Evolutionary conservation across 164 flowering plant genomes (phyloP), one percentile per base, ranked within the genome.

Genomic region (Cinnamomum chago): DNA sequence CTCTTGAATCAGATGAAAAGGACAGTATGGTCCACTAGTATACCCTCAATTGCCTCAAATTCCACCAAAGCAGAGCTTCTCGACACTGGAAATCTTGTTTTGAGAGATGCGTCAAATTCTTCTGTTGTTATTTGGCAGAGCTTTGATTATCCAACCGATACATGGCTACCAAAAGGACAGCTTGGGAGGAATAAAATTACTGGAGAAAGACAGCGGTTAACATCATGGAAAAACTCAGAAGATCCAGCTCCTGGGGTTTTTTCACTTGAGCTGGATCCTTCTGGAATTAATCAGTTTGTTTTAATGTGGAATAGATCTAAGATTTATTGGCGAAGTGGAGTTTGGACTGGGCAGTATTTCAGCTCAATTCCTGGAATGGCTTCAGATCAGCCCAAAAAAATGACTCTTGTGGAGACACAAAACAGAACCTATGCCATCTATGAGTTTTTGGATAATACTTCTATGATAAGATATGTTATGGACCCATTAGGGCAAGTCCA

Each of bases 11-110:
- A 65, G 50, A 62, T 74, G 24, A 76, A 75, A 13, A 11, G n/a
- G 62, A 23, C 24, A 20, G 52, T 81, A 47, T 82, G 87, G 87
- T 84, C 83, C 0, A 81, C 82, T 0, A 71, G 79, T 68, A 13
- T 30, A 11, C 67, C 73, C 69, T 67, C 77, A 3, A 18, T 14
- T 2, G 17, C 22, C 50, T 27, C 35, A 17, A 75, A 72, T 62
- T 75, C 79, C 13, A 58, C 74, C 13, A 67, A 55, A 58, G 78
- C 72, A 18, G 72, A 67, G 5, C 82, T 84, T 68, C 73, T 78
- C 1, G 82, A 82, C 68, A 70, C 33, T 68, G 85, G 81, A 62
- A 79, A 82, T 65, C 80, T 79, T 33, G 82, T 79, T 52, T 35
- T 83, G 50, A 76, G 78, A 28, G 71, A 40, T 60, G 23, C 3